Conservation (phyloP, 305 asterid genomes). For the Striga hermonthica region DNA sequence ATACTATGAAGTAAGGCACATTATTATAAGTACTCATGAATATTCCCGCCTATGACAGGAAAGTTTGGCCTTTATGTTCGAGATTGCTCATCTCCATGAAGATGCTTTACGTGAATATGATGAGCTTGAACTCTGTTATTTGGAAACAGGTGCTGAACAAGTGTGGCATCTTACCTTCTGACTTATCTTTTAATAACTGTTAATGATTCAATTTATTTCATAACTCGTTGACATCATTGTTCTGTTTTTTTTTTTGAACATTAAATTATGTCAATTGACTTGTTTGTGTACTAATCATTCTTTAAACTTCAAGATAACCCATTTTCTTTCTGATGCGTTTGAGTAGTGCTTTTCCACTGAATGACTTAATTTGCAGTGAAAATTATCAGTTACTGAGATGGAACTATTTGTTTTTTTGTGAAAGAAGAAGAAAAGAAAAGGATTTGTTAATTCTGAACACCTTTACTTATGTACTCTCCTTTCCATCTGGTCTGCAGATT, state of each 20-base stretch:
- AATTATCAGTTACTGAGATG: constrained; percentile 8
- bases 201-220: constrained; percentile 26
- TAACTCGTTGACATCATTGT: constrained; percentile 16
- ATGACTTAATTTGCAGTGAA: constrained; percentile 13
- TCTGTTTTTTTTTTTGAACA: constrained; percentile 14
- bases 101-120: constrained; percentile 99
- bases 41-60: constrained; percentile 55
- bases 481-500: constrained; percentile 11
- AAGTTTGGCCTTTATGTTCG: constrained; percentile 98
- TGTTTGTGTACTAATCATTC: constrained; percentile 16
- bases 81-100: constrained; percentile 94
- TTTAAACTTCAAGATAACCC: constrained; percentile 14
- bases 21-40: constrained; percentile 26
- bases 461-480: constrained; percentile 9
- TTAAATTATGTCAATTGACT: not conserved
- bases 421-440: not conserved
- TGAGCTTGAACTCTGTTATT: constrained; percentile 97
- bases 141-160: constrained; percentile 79
- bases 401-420: constrained; percentile 19
- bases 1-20: not conserved
- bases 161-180: constrained; percentile 28
- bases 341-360: constrained; percentile 9
- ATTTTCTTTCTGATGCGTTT: constrained; percentile 7
- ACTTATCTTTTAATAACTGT: constrained; percentile 26
- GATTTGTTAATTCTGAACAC: constrained; percentile 2